These are phyloP conservation scores for Akanthomyces uredinophilus DNA, from an alignment of 2,329 filamentous ascomycete genomes.

Conservation along the genomic window DNA sequence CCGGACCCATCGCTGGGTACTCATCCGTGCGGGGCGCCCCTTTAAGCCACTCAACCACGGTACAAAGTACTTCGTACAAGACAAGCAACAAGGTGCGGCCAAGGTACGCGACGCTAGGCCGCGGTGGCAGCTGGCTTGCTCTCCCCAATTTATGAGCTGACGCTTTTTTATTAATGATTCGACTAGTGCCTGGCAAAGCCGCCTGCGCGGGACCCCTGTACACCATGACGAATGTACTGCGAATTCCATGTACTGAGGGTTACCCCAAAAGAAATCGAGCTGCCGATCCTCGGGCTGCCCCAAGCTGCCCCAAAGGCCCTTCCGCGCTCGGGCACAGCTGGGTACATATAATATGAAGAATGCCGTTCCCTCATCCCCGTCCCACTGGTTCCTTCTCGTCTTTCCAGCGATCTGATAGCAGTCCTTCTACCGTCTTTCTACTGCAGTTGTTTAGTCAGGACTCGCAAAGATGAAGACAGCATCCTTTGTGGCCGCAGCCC, in stretches of 20 bases:
- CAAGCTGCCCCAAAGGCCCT: neutral
- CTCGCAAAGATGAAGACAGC: conserved; percentile 30
- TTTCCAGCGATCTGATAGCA: conserved; percentile 5
- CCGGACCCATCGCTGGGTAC: neutral
- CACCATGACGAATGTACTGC: neutral
- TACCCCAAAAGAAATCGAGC: neutral
- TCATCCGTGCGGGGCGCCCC: conserved; percentile 5
- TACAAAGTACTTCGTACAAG: neutral
- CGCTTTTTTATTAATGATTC: neutral
- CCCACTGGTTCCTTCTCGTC: conserved; percentile 1
- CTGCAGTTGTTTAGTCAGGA: conserved; percentile 4
- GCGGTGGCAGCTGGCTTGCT: neutral
- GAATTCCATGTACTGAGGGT: neutral
- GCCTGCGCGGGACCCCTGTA: neutral
- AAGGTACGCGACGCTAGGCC: neutral
- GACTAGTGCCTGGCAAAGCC: neutral
- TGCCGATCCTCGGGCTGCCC: conserved; percentile 6
- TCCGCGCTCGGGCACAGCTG: neutral
- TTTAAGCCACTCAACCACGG: neutral
- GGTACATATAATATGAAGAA: conserved; percentile 15
- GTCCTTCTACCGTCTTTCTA: neutral
- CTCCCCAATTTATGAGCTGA: conserved; percentile 10
- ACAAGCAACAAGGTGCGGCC: neutral
- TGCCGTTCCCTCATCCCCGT: conserved; percentile 9
- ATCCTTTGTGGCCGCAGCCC: conserved; percentile 26